Evolutionary conservation across 1,139 yeast species (phyloP), one percentile per base, ranked within the genome.

Genomic region (Debaryomycetaceae sp.): DNA sequence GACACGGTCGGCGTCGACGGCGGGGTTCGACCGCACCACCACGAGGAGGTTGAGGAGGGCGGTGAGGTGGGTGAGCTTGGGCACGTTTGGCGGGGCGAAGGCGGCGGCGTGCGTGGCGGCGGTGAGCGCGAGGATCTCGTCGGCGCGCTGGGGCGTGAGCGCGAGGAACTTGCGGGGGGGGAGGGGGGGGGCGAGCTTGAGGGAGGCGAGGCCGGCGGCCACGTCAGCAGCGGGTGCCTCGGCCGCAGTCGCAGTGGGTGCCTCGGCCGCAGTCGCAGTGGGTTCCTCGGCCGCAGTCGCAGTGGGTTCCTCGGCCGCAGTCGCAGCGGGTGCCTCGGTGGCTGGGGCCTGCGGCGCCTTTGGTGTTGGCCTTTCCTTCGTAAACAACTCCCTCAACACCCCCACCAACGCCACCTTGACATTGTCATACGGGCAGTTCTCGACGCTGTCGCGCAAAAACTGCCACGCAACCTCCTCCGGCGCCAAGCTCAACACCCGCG

Each of bases 381-480:
- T 51, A 42, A 75, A 56, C 37, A 85, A 61, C 40, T 78, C 83
- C 49, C 83, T 86, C 44, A 85, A 65, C 17, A 84, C 73, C 3
- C 80, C 75, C 11, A 84, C 67, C 30, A 80, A 58, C 3, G 76
- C 75, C 17, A 78, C 67, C 42, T 78, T 76, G 15, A 75, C 71
- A 27, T 67, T 65, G 25, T 68, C 74, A 49, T 66, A 78, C 2
- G 95, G 94, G 48, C 94, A 84, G 35, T 72, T 65, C 21, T 64
- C 58, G 36, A 89, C 61, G 0, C 91, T 71, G 48, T 84, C 91
- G 24, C 66, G 48, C 14, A 85, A 61, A 46, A 82, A 84, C 4
- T 62, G 65, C 52, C 75, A 83, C 2, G 83, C 61, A 10, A 66
- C 58, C 3, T 61, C 59, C 37, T 82, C 85, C 0, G 78, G 73